Evolutionary conservation across 2,329 filamentous ascomycete genomes (phyloP).

Genomic region (Pseudonectria buxi): DNA sequence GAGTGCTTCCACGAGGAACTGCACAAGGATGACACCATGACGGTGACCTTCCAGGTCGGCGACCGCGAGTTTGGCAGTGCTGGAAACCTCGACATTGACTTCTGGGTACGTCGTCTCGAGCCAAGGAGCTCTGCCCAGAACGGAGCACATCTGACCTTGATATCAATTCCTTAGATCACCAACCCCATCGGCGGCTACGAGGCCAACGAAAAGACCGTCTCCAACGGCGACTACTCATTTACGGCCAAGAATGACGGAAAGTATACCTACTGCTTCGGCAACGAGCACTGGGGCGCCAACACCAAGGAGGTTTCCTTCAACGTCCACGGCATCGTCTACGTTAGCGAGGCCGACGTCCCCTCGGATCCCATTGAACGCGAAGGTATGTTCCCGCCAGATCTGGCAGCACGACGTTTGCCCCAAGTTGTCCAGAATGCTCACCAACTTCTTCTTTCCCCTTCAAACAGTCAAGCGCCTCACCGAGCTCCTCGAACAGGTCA

Average conservation of each 20-base stretch:
- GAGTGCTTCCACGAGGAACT: constrained; percentile 97
- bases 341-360: constrained; percentile 76
- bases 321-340: constrained; percentile 96
- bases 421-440: constrained; percentile 10
- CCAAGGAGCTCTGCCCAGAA: no score
- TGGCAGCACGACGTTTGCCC: no score
- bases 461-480: constrained; percentile 72
- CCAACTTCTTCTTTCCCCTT: constrained; percentile 1
- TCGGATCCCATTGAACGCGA: constrained; percentile 87
- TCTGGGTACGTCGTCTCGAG: constrained; percentile 65
- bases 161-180: constrained; percentile 54
- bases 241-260: constrained; percentile 78
- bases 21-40: constrained; percentile 95
- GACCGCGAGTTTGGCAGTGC: constrained; percentile 93
- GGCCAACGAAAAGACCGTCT: constrained; percentile 71
- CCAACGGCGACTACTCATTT: constrained; percentile 91
- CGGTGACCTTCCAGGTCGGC: constrained; percentile 95
- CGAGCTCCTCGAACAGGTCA: constrained; percentile 83
- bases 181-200: constrained; percentile 71
- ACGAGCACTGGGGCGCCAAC: constrained; percentile 93
- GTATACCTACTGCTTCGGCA: constrained; percentile 97
- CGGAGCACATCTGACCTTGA: constrained; percentile 9
- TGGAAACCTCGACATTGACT: constrained; percentile 93
- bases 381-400: constrained; percentile 56
- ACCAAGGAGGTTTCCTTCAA: constrained; percentile 99